These are phyloP conservation scores for Mycena metata DNA, from an alignment of 768 basidiomycete genomes.

Conservation along the genomic window DNA sequence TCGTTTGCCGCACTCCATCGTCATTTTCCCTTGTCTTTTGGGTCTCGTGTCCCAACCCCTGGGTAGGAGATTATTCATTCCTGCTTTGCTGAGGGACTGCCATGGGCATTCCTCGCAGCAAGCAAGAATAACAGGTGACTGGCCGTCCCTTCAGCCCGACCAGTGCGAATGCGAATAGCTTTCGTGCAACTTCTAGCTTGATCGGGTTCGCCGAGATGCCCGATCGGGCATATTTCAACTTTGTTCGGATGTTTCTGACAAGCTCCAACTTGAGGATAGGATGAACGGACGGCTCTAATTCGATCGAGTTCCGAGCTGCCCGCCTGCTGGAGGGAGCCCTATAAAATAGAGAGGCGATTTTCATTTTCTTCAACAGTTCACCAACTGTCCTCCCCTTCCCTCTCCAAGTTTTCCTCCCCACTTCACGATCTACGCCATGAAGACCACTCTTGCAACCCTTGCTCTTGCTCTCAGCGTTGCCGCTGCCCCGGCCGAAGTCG, in stretches of 20 bases:
- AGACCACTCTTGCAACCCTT: conserved; percentile 10
- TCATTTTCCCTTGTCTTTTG: too few species aligned
- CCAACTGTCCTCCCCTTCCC: conserved; percentile 43
- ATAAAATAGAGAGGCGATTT: conserved; percentile 8
- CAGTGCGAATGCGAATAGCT: too few species aligned
- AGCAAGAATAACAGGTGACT: too few species aligned
- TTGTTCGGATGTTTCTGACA: neutral
- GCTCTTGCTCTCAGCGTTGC: conserved; percentile 16
- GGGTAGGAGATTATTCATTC: too few species aligned
- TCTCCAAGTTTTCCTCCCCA: neutral
- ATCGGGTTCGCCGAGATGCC: conserved; percentile 6
- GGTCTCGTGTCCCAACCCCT: too few species aligned
- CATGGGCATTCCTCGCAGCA: too few species aligned
- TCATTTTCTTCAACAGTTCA: conserved; percentile 5
- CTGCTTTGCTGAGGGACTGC: too few species aligned
- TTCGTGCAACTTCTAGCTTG: neutral
- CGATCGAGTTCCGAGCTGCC: conserved; percentile 7
- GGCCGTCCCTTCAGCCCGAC: too few species aligned
- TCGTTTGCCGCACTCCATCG: too few species aligned
- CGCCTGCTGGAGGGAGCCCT: neutral
- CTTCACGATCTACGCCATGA: conserved; percentile 10
- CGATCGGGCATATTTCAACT: neutral
- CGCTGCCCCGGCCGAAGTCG: conserved; percentile 7
- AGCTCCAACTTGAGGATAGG: neutral
- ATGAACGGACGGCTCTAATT: neutral